A percentile compares a stretch with the other conserved stretches of the same genome.
Evolutionary conservation across 2,329 filamentous ascomycete species (phyloP).

Genomic region (Aschersonia sp.): DNA sequence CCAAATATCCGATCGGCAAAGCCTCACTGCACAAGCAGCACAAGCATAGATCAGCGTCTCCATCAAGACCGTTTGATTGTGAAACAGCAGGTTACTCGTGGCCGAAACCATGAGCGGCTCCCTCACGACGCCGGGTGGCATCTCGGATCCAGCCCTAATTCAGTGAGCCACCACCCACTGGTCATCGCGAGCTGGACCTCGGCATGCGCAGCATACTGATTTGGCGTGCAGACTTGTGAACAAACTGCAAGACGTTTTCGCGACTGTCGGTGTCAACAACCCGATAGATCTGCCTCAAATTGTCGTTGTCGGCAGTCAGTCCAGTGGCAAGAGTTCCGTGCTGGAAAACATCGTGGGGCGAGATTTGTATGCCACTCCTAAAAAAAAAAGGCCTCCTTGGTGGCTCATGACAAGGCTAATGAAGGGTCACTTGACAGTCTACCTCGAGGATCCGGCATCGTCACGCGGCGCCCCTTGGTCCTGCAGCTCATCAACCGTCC

Average conservation of each 20-base stretch:
- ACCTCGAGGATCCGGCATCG: slow-evolving; percentile 93
- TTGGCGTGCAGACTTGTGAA: slow-evolving; percentile 59
- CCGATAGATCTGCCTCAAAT: slow-evolving; percentile 98
- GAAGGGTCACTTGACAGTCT: slow-evolving; percentile 40
- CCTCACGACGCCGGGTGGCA: slow-evolving; percentile 37
- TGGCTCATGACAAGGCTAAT: too few species aligned
- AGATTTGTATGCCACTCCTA: slow-evolving; percentile 65
- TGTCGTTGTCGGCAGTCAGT: slow-evolving; percentile 94
- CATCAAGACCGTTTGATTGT: neutral
- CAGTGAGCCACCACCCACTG: slow-evolving; percentile 27
- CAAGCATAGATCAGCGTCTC: too few species aligned
- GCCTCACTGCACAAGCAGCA: neutral
- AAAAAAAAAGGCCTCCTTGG: neutral
- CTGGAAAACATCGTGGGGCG: slow-evolving; percentile 96
- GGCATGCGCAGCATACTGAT: neutral
- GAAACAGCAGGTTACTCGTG: slow-evolving; percentile 1
- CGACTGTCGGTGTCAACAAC: slow-evolving; percentile 96
- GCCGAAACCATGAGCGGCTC: slow-evolving; percentile 17
- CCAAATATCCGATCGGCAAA: neutral
- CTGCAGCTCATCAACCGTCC: slow-evolving; percentile 94
- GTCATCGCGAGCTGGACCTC: neutral
- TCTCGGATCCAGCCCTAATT: slow-evolving; percentile 52
- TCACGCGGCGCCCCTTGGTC: slow-evolving; percentile 87
- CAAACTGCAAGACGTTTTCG: slow-evolving; percentile 98
- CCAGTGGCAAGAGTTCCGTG: slow-evolving; percentile 97